phyloP scores from a whole-genome alignment of 306 rosid species.

The Rubus idaeus region DNA sequence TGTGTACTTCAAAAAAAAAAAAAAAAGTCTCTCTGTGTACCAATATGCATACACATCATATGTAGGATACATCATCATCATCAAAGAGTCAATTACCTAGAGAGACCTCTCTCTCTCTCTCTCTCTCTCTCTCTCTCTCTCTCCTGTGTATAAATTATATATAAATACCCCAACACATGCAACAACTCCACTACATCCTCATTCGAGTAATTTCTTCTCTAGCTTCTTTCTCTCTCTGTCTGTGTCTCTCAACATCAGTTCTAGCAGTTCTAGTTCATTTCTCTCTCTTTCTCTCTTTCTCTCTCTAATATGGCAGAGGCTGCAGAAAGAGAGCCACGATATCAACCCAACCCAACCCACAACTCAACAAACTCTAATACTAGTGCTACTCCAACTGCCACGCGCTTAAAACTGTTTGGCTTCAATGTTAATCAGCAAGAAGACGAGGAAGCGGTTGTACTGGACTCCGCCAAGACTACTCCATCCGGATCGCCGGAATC shows the following conservation, averaged over 20 bases:
- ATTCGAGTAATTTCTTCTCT: background rate
- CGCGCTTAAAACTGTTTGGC: conserved; percentile 80
- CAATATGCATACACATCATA: no score
- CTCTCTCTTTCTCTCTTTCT: conserved; percentile 12
- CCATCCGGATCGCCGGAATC: conserved; percentile 79
- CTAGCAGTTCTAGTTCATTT: background rate
- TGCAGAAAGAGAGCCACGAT: conserved; percentile 34
- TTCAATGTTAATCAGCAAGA: conserved; percentile 47
- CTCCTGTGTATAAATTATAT: conserved; percentile 28
- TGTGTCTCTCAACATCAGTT: no score
- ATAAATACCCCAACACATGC: conserved; percentile 80
- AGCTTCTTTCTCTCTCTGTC: conserved; percentile 22
- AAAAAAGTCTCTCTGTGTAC: background rate
- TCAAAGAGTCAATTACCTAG: conserved; percentile 9
- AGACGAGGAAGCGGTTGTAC: conserved; percentile 45
- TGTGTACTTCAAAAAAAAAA: no score
- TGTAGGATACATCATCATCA: conserved; percentile 2
- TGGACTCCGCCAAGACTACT: conserved; percentile 55
- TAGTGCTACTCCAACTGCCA: conserved; percentile 29
- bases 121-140: conserved; percentile 5
- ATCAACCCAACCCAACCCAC: conserved; percentile 44
- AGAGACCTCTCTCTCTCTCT: background rate
- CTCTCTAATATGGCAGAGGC: conserved; percentile 35
- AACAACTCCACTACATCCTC: conserved; percentile 41
- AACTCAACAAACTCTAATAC: conserved; percentile 17